Conservation (phyloP, 2,329 filamentous ascomycete species). For the Leptosphaerulina australis region DNA sequence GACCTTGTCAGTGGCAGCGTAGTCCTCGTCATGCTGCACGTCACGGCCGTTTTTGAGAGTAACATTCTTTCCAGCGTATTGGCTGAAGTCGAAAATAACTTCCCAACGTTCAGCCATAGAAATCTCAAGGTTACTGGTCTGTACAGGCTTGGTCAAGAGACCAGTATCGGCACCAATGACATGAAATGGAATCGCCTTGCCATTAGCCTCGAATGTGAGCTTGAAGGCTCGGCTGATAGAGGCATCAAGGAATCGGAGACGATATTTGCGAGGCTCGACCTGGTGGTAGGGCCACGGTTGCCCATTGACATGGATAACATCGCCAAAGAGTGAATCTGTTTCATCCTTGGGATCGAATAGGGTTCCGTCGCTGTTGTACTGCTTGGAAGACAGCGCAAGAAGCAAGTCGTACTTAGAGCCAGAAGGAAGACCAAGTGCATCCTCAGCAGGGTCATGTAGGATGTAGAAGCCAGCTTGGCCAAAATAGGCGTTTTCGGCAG, state of each 20-base stretch:
- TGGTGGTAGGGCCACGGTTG: constrained; percentile 65
- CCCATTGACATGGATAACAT: constrained; percentile 65
- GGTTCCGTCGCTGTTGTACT: constrained; percentile 60
- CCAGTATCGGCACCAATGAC: constrained; percentile 63
- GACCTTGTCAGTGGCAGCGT: constrained; percentile 53
- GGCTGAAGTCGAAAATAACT: constrained; percentile 63
- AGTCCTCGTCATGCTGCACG: constrained; percentile 59
- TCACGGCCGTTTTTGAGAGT: constrained; percentile 54
- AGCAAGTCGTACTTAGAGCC: constrained; percentile 61
- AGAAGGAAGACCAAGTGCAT: constrained; percentile 57
- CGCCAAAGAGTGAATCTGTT: constrained; percentile 58
- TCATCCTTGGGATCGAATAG: constrained; percentile 58
- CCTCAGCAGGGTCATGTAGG: constrained; percentile 59
- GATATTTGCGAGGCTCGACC: constrained; percentile 67
- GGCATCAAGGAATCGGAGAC: constrained; percentile 61
- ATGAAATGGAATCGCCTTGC: constrained; percentile 55
- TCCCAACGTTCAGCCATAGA: constrained; percentile 66
- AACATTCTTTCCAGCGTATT: constrained; percentile 59
- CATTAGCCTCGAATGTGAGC: constrained; percentile 55
- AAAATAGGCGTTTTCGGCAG: constrained; percentile 63
- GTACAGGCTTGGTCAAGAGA: constrained; percentile 51
- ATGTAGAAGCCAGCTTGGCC: constrained; percentile 66
- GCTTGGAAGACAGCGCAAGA: constrained; percentile 59
- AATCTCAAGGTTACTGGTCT: constrained; percentile 53
- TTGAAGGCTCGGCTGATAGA: constrained; percentile 52